A percentile compares a stretch with the other conserved stretches of the same genome.
phyloP scores from a whole-genome alignment of 108 stramenopile species.

The Cyclotella baltica region DNA sequence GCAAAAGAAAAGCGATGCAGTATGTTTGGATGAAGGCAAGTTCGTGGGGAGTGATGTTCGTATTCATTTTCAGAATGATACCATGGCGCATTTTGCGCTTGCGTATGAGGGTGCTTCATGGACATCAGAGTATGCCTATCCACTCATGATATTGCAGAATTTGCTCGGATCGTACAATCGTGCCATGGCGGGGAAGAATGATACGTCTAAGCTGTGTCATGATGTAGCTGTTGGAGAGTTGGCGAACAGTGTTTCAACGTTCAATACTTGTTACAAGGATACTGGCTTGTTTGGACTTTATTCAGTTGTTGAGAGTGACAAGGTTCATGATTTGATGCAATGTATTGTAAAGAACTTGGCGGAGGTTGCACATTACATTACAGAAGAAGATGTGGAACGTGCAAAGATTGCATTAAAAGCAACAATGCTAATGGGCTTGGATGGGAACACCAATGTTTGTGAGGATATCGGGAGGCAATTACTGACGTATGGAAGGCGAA shows the following conservation, averaged over 20 bases:
- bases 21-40: constrained; percentile 91
- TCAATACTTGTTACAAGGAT: constrained; percentile 99
- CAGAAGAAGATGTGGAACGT: constrained; percentile 94
- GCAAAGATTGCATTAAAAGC: constrained; percentile 98
- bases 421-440: constrained; percentile 97
- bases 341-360: constrained; percentile 91
- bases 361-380: constrained; percentile 87
- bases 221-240: constrained; percentile 91
- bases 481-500: constrained; percentile 97
- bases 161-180: constrained; percentile 97
- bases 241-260: constrained; percentile 93
- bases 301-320: constrained; percentile 92
- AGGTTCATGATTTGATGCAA: constrained; percentile 88
- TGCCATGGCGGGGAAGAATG: constrained; percentile 89
- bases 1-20: constrained; percentile 70
- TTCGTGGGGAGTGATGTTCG: constrained; percentile 96
- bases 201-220: constrained; percentile 89
- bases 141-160: constrained; percentile 98
- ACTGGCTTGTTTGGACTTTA: constrained; percentile 99
- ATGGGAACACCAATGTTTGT: constrained; percentile 94
- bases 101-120: constrained; percentile 97
- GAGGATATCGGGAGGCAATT: constrained; percentile 99
- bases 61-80: constrained; percentile 89
- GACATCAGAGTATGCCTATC: constrained; percentile 98
- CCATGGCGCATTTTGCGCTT: constrained; percentile 95